These are phyloP conservation scores for Pelargonium myrrhifolium DNA, from an alignment of 441 rosid species.

Conservation along the genomic window DNA sequence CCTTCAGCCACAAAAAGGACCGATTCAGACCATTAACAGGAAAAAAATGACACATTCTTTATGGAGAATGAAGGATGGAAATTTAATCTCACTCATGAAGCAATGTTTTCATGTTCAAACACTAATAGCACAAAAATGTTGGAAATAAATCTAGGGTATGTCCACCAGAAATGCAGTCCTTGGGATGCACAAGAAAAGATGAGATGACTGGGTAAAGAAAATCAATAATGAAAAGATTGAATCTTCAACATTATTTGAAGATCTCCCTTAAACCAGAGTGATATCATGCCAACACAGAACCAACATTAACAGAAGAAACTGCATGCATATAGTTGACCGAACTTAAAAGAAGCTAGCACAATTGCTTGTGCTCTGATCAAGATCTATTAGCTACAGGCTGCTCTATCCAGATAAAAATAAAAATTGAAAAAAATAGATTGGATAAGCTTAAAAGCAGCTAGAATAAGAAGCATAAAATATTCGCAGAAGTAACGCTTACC, in stretches of 20 bases:
- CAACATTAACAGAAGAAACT: neutral
- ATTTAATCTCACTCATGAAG: slow-evolving; percentile 1
- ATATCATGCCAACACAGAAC: neutral
- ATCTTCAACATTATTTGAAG: neutral
- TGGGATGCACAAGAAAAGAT: neutral
- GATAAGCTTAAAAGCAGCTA: neutral
- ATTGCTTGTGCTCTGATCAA: neutral
- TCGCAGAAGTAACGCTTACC: slow-evolving; percentile 34
- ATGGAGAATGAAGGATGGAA: slow-evolving; percentile 18
- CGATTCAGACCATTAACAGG: slow-evolving; percentile 16
- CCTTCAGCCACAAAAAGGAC: slow-evolving; percentile 48
- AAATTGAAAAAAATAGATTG: neutral
- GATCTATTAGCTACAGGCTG: neutral
- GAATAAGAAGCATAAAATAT: neutral
- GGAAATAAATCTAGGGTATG: neutral
- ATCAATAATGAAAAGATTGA: neutral
- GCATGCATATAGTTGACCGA: neutral
- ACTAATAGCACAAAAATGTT: neutral
- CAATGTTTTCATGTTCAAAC: neutral
- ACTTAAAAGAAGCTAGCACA: neutral
- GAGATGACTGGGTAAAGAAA: neutral
- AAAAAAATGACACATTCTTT: slow-evolving; percentile 11
- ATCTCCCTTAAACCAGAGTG: neutral
- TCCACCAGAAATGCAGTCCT: neutral
- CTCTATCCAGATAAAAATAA: neutral